These are phyloP conservation scores for Aspergillus thermomutatus DNA, from an alignment of 2,329 filamentous ascomycete species.

Conservation along the genomic window DNA sequence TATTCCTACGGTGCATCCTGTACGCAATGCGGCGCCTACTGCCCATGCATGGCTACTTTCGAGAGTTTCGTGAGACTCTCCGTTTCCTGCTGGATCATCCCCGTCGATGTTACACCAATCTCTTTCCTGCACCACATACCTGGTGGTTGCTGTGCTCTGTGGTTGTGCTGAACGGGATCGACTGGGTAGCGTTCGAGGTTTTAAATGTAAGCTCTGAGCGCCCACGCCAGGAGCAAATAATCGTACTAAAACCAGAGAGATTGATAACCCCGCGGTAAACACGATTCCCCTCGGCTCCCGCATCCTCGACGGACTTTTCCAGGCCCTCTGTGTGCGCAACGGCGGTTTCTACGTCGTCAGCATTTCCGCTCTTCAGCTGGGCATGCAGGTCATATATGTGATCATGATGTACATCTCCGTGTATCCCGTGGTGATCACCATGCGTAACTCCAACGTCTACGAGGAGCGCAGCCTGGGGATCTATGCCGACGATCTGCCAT, in stretches of 20 bases:
- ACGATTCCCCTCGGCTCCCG: slow-evolving; percentile 31
- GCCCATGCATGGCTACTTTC: neutral
- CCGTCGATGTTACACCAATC: slow-evolving; percentile 57
- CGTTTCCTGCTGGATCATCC: slow-evolving; percentile 59
- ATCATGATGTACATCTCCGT: slow-evolving; percentile 66
- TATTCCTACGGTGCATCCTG: neutral
- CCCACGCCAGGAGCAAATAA: neutral
- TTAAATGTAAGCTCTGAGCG: slow-evolving; percentile 32
- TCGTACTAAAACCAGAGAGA: neutral
- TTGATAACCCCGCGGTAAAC: too few relatives aligned
- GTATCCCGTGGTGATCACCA: slow-evolving; percentile 60
- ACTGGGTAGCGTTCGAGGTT: slow-evolving; percentile 51
- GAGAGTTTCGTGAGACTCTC: slow-evolving; percentile 38
- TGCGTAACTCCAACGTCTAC: slow-evolving; percentile 60
- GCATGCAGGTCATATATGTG: slow-evolving; percentile 49
- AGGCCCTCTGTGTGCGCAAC: slow-evolving; percentile 52
- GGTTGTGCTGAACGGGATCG: slow-evolving; percentile 52
- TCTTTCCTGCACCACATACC: slow-evolving; percentile 58
- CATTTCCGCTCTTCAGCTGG: slow-evolving; percentile 39
- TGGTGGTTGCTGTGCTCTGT: slow-evolving; percentile 55
- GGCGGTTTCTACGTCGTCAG: slow-evolving; percentile 50
- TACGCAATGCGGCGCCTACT: neutral
- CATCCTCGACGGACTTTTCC: slow-evolving; percentile 57
- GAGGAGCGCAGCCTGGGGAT: slow-evolving; percentile 58
- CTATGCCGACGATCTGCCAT: too few relatives aligned